These are phyloP conservation scores for Epithemia pelagica DNA, from an alignment of 108 stramenopile species.

Conservation along the genomic window DNA sequence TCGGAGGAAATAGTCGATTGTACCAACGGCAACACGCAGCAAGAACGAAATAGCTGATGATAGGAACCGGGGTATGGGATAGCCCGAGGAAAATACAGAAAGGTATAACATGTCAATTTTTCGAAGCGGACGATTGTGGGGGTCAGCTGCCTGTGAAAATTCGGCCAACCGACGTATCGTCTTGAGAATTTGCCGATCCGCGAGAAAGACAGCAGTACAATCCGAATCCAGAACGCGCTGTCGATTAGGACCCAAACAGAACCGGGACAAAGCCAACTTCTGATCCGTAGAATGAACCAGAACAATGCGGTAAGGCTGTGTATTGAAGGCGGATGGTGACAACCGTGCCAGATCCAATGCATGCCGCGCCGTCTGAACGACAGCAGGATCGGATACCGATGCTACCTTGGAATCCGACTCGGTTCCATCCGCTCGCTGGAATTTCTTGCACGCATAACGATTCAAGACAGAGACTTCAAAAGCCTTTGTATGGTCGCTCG, in stretches of 20 bases:
- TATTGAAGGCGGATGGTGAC: conserved; percentile 84
- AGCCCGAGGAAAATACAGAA: conserved; percentile 66
- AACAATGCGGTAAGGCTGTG: conserved; percentile 82
- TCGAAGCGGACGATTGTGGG: not conserved
- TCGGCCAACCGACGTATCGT: conserved; percentile 33
- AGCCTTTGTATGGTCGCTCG: not conserved
- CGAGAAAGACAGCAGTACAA: conserved; percentile 83
- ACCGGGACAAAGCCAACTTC: conserved; percentile 52
- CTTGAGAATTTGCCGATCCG: conserved; percentile 58
- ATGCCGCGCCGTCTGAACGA: conserved; percentile 34
- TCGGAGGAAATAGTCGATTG: conserved; percentile 23
- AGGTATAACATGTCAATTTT: conserved; percentile 31
- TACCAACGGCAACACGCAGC: conserved; percentile 41
- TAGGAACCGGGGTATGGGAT: conserved; percentile 60
- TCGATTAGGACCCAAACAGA: conserved; percentile 74
- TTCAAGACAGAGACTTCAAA: conserved; percentile 10
- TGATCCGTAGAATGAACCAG: conserved; percentile 49
- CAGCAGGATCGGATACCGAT: conserved; percentile 37
- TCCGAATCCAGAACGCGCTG: conserved; percentile 87
- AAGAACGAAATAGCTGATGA: conserved; percentile 49
- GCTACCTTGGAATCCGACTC: conserved; percentile 16
- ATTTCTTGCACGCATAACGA: conserved; percentile 35
- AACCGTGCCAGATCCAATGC: conserved; percentile 50
- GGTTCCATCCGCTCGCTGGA: conserved; percentile 28
- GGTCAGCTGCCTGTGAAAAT: conserved; percentile 7